Percentiles rank a stretch among this genome's conserved stretches.
phyloP scores from a whole-genome alignment of 148 eudicot species.

The Rhododendron ovatum region DNA sequence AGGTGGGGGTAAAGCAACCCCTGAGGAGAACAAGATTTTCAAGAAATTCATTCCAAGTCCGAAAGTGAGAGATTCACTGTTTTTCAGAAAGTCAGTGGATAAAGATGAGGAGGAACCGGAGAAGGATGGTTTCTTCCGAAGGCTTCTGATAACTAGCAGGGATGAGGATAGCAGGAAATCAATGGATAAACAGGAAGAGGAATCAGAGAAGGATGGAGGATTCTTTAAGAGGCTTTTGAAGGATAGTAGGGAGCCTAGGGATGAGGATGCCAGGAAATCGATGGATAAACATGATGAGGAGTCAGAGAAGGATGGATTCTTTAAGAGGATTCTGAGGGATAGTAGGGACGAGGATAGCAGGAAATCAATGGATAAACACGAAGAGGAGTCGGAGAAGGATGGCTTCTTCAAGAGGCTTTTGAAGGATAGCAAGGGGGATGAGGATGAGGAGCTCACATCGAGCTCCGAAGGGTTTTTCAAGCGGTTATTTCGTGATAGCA shows the following conservation, averaged over 20 bases:
- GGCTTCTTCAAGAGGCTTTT: constrained; percentile 79
- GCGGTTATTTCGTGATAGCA: constrained; percentile 88
- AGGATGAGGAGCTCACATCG: constrained; percentile 63
- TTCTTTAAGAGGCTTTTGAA: constrained; percentile 75
- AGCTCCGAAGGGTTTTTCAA: constrained; percentile 92
- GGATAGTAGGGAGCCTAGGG: constrained; percentile 44
- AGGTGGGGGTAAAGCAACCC: constrained; percentile 47
- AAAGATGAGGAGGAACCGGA: constrained; percentile 73
- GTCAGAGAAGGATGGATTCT: constrained; percentile 88
- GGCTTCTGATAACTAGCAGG: constrained; percentile 64
- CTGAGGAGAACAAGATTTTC: constrained; percentile 78
- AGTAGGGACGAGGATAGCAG: constrained; percentile 60
- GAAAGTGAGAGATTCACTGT: constrained; percentile 68
- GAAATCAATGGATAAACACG: constrained; percentile 40
- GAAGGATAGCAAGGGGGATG: constrained; percentile 61
- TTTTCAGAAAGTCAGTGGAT: constrained; percentile 79
- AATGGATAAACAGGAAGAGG: constrained; percentile 52
- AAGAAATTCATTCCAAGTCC: constrained; percentile 81
- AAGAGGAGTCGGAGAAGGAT: constrained; percentile 80
- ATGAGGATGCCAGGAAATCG: constrained; percentile 48
- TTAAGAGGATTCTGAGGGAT: constrained; percentile 67
- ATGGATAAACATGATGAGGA: constrained; percentile 56
- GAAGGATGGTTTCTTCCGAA: constrained; percentile 75
- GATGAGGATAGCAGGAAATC: constrained; percentile 54
- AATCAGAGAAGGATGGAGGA: constrained; percentile 88